phyloP scores from a whole-genome alignment of 2,329 filamentous ascomycete species.

The Cytospora piceicola region DNA sequence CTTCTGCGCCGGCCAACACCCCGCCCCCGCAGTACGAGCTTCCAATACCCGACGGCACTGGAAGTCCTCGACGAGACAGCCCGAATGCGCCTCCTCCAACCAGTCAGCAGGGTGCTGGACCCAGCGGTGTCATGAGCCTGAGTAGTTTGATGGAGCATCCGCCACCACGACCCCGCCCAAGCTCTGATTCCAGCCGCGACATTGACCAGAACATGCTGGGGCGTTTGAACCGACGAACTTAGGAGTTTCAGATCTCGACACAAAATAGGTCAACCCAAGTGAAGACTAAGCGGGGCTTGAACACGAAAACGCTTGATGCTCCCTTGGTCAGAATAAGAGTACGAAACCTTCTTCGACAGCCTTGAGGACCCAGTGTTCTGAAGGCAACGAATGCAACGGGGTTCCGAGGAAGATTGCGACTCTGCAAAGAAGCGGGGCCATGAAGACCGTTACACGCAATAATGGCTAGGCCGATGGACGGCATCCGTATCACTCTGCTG shows the following conservation, averaged over 20 bases:
- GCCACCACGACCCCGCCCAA: constrained; percentile 31
- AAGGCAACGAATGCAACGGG: neutral
- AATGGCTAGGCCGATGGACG: constrained; percentile 12
- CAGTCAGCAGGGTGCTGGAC: constrained; percentile 38
- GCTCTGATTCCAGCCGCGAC: constrained; percentile 43
- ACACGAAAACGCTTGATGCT: neutral
- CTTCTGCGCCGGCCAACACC: constrained; percentile 52
- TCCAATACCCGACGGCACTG: constrained; percentile 41
- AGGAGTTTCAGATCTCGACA: neutral
- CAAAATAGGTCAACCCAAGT: neutral
- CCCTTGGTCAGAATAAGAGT: neutral
- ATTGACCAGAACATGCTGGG: constrained; percentile 61
- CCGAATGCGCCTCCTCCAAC: constrained; percentile 43
- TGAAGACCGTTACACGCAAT: neutral
- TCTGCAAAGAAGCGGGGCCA: neutral
- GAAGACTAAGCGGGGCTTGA: neutral
- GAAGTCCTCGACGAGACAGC: constrained; percentile 44
- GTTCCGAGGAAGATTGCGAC: neutral
- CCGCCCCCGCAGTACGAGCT: constrained; percentile 48
- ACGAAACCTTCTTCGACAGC: neutral
- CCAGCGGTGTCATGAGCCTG: constrained; percentile 57
- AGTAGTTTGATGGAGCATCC: constrained; percentile 54
- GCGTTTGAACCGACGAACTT: constrained; percentile 49
- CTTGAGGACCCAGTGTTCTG: neutral
- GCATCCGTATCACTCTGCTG: constrained; percentile 20